These are phyloP conservation scores for Elaeis oleifera DNA, from an alignment of 202 grass and related monocot genomes.

Conservation along the genomic window DNA sequence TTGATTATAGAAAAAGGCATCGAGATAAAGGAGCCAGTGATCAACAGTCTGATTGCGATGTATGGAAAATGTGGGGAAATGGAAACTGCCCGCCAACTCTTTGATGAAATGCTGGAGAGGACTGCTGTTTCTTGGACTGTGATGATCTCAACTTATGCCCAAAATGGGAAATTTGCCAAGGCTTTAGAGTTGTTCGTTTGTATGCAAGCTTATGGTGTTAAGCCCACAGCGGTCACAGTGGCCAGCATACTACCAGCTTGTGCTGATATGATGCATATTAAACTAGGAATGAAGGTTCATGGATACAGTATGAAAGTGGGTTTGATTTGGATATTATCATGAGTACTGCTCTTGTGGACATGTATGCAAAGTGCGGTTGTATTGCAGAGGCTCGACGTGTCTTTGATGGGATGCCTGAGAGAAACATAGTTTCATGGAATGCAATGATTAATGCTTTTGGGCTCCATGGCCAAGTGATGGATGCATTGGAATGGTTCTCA, in stretches of 20 bases:
- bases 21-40: background rate
- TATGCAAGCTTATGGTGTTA: background rate
- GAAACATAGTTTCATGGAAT: no score
- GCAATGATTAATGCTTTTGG: constrained; percentile 22
- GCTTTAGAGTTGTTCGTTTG: background rate
- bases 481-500: no score
- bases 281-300: no score
- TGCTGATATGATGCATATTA: no score
- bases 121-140: background rate
- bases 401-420: no score
- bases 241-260: background rate
- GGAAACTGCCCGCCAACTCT: background rate
- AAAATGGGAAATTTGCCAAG: background rate
- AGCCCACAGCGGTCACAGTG: background rate
- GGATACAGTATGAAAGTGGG: no score
- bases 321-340: no score
- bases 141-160: background rate
- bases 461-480: constrained; percentile 42
- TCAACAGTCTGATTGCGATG: background rate
- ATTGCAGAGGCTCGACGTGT: no score
- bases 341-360: no score
- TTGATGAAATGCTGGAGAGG: background rate
- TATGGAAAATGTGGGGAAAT: background rate
- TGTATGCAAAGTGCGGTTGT: no score
- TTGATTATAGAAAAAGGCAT: no score